phyloP scores from a whole-genome alignment of 345 rosid species.

The Raphanus sativus region DNA sequence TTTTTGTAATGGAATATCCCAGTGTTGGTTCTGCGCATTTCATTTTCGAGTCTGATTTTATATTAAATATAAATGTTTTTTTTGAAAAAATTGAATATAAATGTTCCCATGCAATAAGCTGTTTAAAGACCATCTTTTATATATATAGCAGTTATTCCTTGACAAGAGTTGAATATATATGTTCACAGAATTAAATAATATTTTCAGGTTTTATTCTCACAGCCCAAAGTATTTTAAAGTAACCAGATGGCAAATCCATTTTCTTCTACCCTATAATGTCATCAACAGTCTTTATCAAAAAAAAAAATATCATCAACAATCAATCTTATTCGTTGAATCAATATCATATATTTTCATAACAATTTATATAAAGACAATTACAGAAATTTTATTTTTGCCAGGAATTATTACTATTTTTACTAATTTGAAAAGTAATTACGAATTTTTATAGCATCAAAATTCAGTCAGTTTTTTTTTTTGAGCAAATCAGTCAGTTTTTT shows the following conservation, averaged over 20 bases:
- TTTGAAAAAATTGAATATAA: background rate
- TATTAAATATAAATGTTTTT: background rate
- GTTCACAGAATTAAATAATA: too few species aligned
- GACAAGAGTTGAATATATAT: too few species aligned
- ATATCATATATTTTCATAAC: too few species aligned
- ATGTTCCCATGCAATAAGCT: conserved; percentile 39
- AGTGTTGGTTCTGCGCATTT: background rate
- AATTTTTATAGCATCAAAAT: background rate
- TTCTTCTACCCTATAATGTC: background rate
- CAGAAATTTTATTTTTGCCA: background rate
- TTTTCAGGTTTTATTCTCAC: background rate
- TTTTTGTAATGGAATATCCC: too few species aligned
- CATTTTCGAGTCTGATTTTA: background rate
- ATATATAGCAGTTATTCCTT: too few species aligned
- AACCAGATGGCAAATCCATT: conserved; percentile 24
- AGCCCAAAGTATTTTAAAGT: background rate
- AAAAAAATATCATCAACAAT: background rate
- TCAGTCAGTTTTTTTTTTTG: background rate
- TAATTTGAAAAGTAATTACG: background rate
- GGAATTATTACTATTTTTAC: background rate
- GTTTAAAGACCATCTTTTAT: background rate
- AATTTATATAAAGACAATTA: background rate
- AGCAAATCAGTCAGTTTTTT: background rate
- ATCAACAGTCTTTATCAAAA: background rate
- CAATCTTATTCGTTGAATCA: conserved; percentile 21